phyloP scores from a whole-genome alignment of 2,329 filamentous ascomycete genomes.

The Monilinia fructicola region DNA sequence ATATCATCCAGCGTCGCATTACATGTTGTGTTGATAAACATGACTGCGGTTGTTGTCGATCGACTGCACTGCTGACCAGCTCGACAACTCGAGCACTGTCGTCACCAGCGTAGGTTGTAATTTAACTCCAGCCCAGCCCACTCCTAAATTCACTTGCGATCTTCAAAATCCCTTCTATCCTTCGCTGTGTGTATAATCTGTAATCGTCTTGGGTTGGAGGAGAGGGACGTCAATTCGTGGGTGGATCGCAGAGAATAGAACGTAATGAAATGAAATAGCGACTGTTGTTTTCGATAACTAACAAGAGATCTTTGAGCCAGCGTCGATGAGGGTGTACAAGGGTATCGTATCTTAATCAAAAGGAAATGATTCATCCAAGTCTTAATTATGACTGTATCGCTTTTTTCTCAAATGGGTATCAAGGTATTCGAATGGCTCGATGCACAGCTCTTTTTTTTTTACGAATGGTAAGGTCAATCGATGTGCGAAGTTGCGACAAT shows the following conservation, averaged over 20 bases:
- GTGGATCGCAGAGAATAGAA: conserved; percentile 5
- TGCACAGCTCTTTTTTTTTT: background rate
- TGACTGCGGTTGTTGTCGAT: conserved; percentile 15
- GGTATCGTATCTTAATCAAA: conserved; percentile 19
- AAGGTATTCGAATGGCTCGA: conserved; percentile 5
- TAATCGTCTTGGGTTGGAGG: background rate
- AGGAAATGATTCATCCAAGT: background rate
- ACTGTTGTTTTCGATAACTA: background rate
- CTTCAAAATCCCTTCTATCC: background rate
- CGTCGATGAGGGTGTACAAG: background rate
- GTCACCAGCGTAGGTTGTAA: conserved; percentile 3
- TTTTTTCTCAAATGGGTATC: conserved; percentile 18
- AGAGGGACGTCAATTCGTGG: background rate
- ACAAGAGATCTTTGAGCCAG: background rate
- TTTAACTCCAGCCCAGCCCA: background rate
- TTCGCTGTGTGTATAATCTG: background rate
- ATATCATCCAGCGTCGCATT: conserved; percentile 43
- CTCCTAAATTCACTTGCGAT: too few relatives aligned
- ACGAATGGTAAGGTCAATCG: background rate
- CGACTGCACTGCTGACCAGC: conserved; percentile 16
- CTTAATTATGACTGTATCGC: conserved; percentile 11
- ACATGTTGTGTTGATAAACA: conserved; percentile 34
- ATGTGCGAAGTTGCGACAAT: conserved; percentile 13
- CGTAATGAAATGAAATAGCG: conserved; percentile 6
- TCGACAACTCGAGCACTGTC: conserved; percentile 18